Evolutionary conservation across 2,329 filamentous ascomycete species (phyloP).

Genomic region (Fusarium setosum): DNA sequence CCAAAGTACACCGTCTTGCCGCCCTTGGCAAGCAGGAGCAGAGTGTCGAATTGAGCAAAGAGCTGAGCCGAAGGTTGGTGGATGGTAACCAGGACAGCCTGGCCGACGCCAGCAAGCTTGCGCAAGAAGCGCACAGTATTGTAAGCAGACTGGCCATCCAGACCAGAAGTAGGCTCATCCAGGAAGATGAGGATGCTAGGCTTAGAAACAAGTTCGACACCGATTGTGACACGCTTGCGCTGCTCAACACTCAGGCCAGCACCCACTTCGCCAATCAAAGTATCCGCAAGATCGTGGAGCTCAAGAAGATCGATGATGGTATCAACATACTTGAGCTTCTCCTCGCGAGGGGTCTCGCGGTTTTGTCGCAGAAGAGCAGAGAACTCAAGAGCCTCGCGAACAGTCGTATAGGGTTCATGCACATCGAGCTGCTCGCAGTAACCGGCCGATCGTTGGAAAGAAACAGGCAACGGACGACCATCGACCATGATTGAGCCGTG

Average conservation of each 20-base stretch:
- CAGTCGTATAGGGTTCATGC: conserved; percentile 78
- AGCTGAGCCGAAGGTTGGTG: conserved; percentile 76
- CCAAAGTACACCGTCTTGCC: conserved; percentile 77
- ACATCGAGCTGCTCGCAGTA: conserved; percentile 87
- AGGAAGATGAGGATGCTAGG: conserved; percentile 70
- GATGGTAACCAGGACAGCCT: conserved; percentile 76
- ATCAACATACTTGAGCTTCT: conserved; percentile 82
- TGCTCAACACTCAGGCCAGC: conserved; percentile 64
- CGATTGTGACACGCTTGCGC: conserved; percentile 68
- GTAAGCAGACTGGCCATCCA: conserved; percentile 77
- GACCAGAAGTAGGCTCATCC: conserved; percentile 72
- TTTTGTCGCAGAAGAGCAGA: conserved; percentile 80
- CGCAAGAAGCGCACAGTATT: conserved; percentile 73
- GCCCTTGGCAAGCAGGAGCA: conserved; percentile 72
- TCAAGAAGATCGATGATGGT: conserved; percentile 77
- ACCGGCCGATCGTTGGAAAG: conserved; percentile 82
- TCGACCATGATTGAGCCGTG: conserved; percentile 81
- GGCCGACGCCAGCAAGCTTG: conserved; percentile 73
- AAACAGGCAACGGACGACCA: conserved; percentile 75
- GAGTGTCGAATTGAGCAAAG: conserved; percentile 74
- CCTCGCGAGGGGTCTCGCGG: conserved; percentile 68
- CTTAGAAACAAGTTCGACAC: conserved; percentile 71
- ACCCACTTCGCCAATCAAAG: conserved; percentile 63
- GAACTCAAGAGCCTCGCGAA: conserved; percentile 81
- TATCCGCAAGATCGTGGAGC: conserved; percentile 60